phyloP scores from a whole-genome alignment of 805 yeast species.

The Hanseniaspora singularis region DNA sequence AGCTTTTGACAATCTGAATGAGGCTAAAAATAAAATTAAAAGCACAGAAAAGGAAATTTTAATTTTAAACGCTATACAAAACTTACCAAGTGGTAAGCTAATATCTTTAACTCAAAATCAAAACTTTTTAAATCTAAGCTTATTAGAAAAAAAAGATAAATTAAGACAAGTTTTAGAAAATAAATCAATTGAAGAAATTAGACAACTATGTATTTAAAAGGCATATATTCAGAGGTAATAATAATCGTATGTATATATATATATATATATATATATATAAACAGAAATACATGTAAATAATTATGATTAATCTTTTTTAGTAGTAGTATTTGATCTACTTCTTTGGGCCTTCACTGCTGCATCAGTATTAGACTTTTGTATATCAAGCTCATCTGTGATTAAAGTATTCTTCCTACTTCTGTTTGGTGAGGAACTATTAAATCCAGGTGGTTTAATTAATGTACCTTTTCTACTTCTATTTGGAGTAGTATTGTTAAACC shows the following conservation, averaged over 20 bases:
- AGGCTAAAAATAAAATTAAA: neutral
- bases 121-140: neutral
- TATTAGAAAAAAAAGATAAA: neutral
- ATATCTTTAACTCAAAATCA: neutral
- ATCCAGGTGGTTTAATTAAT: neutral
- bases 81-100: slow-evolving; percentile 1
- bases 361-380: neutral
- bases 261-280: neutral
- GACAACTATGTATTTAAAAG: neutral
- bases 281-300: slow-evolving; percentile 4
- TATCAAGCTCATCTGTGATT: neutral
- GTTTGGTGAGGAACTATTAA: neutral
- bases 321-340: neutral
- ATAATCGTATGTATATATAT: neutral
- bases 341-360: too few relatives aligned
- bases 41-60: neutral
- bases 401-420: neutral
- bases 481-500: neutral
- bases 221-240: too few relatives aligned
- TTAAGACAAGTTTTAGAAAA: neutral
- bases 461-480: slow-evolving; percentile 14
- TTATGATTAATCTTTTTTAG: too few relatives aligned
- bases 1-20: neutral
- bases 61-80: slow-evolving; percentile 1
- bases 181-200: slow-evolving; percentile 6